phyloP scores from a whole-genome alignment of 345 rosid genomes.

The Euphorbia lathyris region DNA sequence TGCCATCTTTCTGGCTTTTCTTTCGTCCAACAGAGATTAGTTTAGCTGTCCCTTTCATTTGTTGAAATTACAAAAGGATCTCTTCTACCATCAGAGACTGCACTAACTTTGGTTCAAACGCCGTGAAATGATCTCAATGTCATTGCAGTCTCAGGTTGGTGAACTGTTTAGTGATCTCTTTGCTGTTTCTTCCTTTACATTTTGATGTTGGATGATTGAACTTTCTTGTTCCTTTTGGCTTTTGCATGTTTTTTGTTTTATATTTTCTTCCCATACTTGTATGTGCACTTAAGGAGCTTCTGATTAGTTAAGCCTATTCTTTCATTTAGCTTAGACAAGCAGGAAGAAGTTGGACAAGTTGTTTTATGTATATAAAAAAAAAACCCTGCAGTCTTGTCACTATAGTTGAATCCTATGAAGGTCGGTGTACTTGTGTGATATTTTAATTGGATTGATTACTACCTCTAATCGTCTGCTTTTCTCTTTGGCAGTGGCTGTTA shows the following conservation, averaged over 20 bases:
- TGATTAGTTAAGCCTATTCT: constrained; percentile 6
- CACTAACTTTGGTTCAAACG: constrained; percentile 13
- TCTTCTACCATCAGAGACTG: constrained; percentile 5
- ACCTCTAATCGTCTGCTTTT: neutral
- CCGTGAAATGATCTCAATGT: neutral
- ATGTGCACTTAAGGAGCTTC: constrained; percentile 3
- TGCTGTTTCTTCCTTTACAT: neutral
- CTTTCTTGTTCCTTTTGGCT: neutral
- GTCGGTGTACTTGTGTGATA: constrained; percentile 13
- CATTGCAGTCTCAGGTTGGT: constrained; percentile 35
- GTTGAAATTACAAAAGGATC: constrained; percentile 10
- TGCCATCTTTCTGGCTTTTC: constrained; percentile 15
- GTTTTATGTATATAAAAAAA: constrained; percentile 6
- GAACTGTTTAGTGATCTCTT: neutral
- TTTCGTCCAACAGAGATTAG: constrained; percentile 11
- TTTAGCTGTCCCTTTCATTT: constrained; percentile 16
- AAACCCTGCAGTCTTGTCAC: constrained; percentile 1
- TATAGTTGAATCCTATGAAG: constrained; percentile 14
- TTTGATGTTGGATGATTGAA: neutral
- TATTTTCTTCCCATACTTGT: neutral
- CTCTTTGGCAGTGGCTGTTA: constrained; percentile 23
- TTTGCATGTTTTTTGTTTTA: too few species aligned
- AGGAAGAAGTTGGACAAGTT: constrained; percentile 22
- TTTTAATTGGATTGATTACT: constrained; percentile 2
- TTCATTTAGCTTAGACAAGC: constrained; percentile 14